Evolutionary conservation across 352 stramenopile species (phyloP).

Genomic region (Globisporangium viniferum): DNA sequence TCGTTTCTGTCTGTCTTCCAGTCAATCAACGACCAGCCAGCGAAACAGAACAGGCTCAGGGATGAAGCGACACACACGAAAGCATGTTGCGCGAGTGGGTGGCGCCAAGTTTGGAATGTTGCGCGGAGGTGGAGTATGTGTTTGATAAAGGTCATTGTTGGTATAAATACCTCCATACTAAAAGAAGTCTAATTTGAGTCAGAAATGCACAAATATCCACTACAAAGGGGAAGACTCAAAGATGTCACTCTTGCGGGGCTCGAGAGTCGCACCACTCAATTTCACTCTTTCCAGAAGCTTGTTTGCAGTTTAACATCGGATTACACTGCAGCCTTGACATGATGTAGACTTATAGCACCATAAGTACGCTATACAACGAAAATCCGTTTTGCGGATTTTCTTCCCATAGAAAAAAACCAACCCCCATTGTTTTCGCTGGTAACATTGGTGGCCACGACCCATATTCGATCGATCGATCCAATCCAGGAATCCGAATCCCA

Average conservation of each 20-base stretch:
- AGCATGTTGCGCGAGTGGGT: slow-evolving; percentile 8
- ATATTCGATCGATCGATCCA: slow-evolving; percentile 9
- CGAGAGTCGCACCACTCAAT: slow-evolving; percentile 6
- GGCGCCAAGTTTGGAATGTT: background rate
- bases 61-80: background rate
- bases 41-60: background rate
- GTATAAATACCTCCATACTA: background rate
- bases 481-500: slow-evolving; percentile 4
- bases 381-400: background rate
- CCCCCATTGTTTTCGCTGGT: background rate
- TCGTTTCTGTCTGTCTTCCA: slow-evolving; percentile 10
- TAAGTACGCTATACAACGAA: background rate
- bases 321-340: background rate
- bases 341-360: background rate
- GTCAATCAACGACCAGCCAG: slow-evolving; percentile 2
- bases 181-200: too few relatives aligned
- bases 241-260: background rate
- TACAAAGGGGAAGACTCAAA: background rate
- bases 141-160: background rate
- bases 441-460: slow-evolving; percentile 8
- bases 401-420: background rate
- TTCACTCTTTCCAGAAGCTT: background rate
- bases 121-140: background rate
- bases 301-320: background rate
- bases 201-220: background rate